Conservation (phyloP, 192 early-diverging fungal species). For the Dissophora ornata region DNA sequence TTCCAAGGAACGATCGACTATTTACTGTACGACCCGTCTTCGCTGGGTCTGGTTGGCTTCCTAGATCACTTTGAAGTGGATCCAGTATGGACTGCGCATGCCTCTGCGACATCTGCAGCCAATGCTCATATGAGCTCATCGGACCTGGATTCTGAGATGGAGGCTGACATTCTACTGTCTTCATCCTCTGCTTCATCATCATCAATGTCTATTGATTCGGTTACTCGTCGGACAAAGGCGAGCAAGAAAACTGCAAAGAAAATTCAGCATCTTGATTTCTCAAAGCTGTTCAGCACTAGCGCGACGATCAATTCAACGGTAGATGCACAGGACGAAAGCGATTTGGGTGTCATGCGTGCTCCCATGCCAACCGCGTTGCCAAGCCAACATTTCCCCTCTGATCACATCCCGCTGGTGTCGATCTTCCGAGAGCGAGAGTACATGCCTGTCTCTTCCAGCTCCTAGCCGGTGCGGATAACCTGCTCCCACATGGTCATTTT, state of each 20-base stretch:
- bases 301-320: neutral
- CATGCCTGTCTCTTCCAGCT: neutral
- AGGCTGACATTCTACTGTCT: conserved; percentile 13
- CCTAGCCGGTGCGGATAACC: no score
- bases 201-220: conserved; percentile 1
- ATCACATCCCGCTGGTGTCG: conserved; percentile 44
- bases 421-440: conserved; percentile 47
- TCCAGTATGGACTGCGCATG: neutral
- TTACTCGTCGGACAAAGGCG: neutral
- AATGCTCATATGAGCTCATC: conserved; percentile 18
- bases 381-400: conserved; percentile 44
- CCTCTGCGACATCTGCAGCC: neutral
- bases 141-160: conserved; percentile 28
- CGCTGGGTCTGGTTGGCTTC: conserved; percentile 42
- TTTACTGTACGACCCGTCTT: conserved; percentile 30
- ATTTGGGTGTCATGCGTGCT: conserved; percentile 1
- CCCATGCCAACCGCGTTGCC: conserved; percentile 34
- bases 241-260: neutral
- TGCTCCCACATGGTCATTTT: no score
- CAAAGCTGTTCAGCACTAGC: conserved; percentile 22
- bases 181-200: conserved; percentile 6
- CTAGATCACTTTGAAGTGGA: conserved; percentile 40
- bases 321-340: neutral
- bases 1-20: conserved; percentile 54
- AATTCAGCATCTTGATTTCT: conserved; percentile 19